Evolutionary conservation across 805 yeast species (phyloP).

Genomic region (Monosporozyma aquatica): DNA sequence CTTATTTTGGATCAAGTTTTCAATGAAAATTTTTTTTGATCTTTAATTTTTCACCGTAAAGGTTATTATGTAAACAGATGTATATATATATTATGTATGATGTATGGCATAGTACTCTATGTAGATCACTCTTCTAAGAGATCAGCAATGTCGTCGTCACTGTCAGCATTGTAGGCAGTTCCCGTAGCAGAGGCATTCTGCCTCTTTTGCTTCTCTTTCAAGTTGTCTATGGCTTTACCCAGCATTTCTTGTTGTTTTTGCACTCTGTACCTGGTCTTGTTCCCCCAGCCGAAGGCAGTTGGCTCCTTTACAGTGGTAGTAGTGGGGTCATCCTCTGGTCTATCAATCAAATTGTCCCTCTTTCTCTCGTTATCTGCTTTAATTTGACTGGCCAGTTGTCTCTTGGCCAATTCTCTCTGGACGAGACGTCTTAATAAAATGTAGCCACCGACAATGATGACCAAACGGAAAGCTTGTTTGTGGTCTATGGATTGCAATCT

Average conservation of each 20-base stretch:
- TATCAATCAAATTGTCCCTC: conserved; percentile 31
- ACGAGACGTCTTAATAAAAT: conserved; percentile 48
- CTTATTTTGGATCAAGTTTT: conserved; percentile 1
- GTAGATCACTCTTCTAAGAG: conserved; percentile 47
- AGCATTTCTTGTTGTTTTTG: conserved; percentile 47
- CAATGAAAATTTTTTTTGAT: background rate
- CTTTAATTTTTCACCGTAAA: no score
- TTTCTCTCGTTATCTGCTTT: conserved; percentile 21
- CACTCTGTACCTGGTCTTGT: conserved; percentile 53
- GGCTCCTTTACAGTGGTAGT: conserved; percentile 16
- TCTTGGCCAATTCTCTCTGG: conserved; percentile 46
- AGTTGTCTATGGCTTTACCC: conserved; percentile 39
- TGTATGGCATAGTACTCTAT: background rate
- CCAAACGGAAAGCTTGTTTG: conserved; percentile 18
- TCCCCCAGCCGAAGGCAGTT: conserved; percentile 68
- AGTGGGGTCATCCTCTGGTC: conserved; percentile 32
- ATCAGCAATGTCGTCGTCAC: conserved; percentile 64
- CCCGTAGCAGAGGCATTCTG: no score
- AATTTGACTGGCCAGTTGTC: conserved; percentile 44
- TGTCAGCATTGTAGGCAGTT: conserved; percentile 38
- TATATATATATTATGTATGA: background rate
- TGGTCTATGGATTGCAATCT: conserved; percentile 6
- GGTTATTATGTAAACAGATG: background rate
- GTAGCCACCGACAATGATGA: conserved; percentile 56
- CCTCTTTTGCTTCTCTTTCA: conserved; percentile 31